Evolutionary conservation across 2,329 filamentous ascomycete genomes (phyloP).

Genomic region (Chaetomiaceae sp.): DNA sequence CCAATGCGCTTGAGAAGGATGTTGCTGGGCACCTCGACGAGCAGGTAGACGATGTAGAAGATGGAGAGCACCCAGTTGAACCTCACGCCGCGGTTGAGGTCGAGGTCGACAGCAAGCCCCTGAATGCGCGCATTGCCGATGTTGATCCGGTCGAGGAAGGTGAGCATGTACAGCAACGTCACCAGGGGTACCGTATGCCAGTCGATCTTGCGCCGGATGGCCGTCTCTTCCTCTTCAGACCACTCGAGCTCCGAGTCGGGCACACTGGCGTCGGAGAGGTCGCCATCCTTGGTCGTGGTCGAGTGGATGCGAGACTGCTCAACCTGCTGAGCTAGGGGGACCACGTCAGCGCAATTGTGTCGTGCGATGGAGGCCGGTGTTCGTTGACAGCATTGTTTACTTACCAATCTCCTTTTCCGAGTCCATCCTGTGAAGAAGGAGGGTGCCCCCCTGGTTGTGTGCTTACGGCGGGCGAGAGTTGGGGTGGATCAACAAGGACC

Average conservation of each 20-base stretch:
- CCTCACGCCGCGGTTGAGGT: constrained; percentile 40
- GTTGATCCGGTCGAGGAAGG: constrained; percentile 35
- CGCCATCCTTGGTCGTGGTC: constrained; percentile 20
- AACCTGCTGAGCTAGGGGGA: background rate
- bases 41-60: constrained; percentile 54
- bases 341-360: too few relatives aligned
- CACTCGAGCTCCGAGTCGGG: constrained; percentile 35
- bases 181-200: constrained; percentile 48
- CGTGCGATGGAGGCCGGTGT: background rate
- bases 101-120: constrained; percentile 45
- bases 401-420: constrained; percentile 22
- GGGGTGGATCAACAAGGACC: too few relatives aligned
- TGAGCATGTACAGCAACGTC: constrained; percentile 48
- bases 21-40: constrained; percentile 53
- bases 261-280: constrained; percentile 10
- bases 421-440: constrained; percentile 5
- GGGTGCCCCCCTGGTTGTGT: background rate
- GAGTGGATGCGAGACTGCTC: constrained; percentile 5
- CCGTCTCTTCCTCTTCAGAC: constrained; percentile 47
- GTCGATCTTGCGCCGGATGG: constrained; percentile 48
- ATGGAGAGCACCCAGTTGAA: constrained; percentile 56
- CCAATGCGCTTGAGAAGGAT: constrained; percentile 51
- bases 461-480: too few relatives aligned
- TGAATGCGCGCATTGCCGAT: constrained; percentile 54
- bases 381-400: background rate